A percentile compares a stretch with the other conserved stretches of the same genome.
phyloP scores from a whole-genome alignment of 2,329 filamentous ascomycete species.

The Chrysoporthe deuterocubensis region DNA sequence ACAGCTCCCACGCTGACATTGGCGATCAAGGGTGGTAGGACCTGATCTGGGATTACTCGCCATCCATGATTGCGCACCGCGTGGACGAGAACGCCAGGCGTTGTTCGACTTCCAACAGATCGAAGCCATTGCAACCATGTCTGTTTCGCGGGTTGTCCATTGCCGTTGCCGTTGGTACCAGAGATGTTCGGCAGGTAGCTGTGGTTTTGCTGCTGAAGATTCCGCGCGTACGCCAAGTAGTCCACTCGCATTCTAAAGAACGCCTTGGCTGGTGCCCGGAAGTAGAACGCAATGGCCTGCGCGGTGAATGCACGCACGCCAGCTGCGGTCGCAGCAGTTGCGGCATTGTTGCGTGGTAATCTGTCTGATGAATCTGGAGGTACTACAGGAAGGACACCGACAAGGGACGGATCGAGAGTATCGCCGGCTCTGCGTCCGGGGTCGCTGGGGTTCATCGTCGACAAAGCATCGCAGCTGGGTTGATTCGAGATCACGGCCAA shows the following conservation, averaged over 20 bases:
- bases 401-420: slow-evolving; percentile 8
- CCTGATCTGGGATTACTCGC: slow-evolving; percentile 74
- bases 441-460: slow-evolving; percentile 27
- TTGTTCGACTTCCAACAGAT: slow-evolving; percentile 52
- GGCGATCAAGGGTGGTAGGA: slow-evolving; percentile 75
- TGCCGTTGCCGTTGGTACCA: slow-evolving; percentile 28
- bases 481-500: neutral
- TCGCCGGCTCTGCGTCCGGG: slow-evolving; percentile 25
- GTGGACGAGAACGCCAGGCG: slow-evolving; percentile 69
- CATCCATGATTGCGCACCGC: slow-evolving; percentile 73
- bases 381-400: slow-evolving; percentile 50
- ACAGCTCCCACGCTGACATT: slow-evolving; percentile 76
- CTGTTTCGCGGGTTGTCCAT: slow-evolving; percentile 24
- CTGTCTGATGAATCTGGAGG: slow-evolving; percentile 51
- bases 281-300: slow-evolving; percentile 87
- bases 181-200: slow-evolving; percentile 20
- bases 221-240: slow-evolving; percentile 67
- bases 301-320: slow-evolving; percentile 82
- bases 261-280: slow-evolving; percentile 86
- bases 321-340: slow-evolving; percentile 80
- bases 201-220: slow-evolving; percentile 49
- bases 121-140: slow-evolving; percentile 53
- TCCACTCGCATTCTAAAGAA: slow-evolving; percentile 92
- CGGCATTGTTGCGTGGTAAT: slow-evolving; percentile 56
- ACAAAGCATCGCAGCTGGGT: slow-evolving; percentile 23